Evolutionary conservation across 805 yeast genomes (phyloP).

Genomic region (Schizosaccharomyces octosporus): DNA sequence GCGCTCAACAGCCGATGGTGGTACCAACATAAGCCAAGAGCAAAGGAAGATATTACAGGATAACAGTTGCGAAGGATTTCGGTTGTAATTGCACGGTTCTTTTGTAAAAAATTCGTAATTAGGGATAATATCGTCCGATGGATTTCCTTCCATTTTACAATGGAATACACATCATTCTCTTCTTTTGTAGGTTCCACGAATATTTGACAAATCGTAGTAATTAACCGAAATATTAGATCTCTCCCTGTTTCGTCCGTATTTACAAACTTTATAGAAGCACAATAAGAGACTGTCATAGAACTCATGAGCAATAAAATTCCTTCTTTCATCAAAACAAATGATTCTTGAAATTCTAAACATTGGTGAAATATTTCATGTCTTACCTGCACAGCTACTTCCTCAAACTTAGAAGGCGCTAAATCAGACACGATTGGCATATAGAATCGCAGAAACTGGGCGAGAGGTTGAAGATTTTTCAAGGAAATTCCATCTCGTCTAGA

Average conservation of each 20-base stretch:
- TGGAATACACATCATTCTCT: neutral
- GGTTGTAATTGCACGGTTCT: neutral
- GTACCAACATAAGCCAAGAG: neutral
- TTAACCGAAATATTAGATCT: neutral
- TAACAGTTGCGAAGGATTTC: neutral
- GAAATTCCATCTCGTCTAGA: no score
- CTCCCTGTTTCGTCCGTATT: neutral
- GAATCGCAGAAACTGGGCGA: no score
- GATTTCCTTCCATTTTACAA: neutral
- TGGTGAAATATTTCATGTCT: neutral
- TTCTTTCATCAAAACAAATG: neutral
- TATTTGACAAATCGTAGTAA: neutral
- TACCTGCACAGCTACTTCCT: neutral
- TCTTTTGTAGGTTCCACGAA: neutral
- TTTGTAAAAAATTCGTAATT: neutral
- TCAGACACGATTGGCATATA: no score
- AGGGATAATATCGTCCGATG: neutral
- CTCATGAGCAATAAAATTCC: neutral
- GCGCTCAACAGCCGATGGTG: neutral
- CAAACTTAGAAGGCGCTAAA: no score
- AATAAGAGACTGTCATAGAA: neutral
- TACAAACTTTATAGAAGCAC: neutral
- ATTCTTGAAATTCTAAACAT: neutral
- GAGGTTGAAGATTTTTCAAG: no score
- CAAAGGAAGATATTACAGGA: neutral